Evolutionary conservation across 139 green algal genomes (phyloP).

Genomic region (Chlamydomonas eustigma): DNA sequence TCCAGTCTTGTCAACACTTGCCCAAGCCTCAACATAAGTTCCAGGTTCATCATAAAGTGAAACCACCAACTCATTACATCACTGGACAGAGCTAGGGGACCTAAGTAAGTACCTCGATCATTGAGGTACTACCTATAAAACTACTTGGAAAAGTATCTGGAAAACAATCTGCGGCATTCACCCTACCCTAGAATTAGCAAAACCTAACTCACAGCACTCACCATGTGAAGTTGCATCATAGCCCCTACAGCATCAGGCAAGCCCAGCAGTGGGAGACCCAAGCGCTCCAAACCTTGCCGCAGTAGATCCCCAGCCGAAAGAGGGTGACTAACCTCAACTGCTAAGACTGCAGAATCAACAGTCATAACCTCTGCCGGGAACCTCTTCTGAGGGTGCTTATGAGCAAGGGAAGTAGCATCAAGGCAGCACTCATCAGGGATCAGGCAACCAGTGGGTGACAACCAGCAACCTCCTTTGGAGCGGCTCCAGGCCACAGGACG

Average conservation of each 20-base stretch:
- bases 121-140: too few species aligned
- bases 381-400: not conserved
- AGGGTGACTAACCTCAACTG: slow-evolving; percentile 16
- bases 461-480: slow-evolving; percentile 40
- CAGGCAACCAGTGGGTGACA: slow-evolving; percentile 32
- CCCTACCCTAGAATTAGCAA: too few species aligned
- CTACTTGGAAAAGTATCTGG: too few species aligned
- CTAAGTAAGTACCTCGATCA: too few species aligned
- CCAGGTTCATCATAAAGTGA: too few species aligned
- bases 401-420: not conserved
- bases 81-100: too few species aligned
- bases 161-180: too few species aligned
- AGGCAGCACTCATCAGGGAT: slow-evolving; percentile 17
- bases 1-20: too few species aligned
- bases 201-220: too few species aligned
- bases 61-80: too few species aligned
- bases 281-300: not conserved
- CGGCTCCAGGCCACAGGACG: slow-evolving; percentile 33
- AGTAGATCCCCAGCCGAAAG: not conserved
- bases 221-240: slow-evolving; percentile 6
- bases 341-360: slow-evolving; percentile 27
- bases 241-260: not conserved
- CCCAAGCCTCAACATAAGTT: too few species aligned
- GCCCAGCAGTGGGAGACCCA: not conserved
- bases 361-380: too few species aligned